These are phyloP conservation scores for Ophiostoma fasciatum DNA, from an alignment of 2,329 filamentous ascomycete genomes.

Conservation along the genomic window DNA sequence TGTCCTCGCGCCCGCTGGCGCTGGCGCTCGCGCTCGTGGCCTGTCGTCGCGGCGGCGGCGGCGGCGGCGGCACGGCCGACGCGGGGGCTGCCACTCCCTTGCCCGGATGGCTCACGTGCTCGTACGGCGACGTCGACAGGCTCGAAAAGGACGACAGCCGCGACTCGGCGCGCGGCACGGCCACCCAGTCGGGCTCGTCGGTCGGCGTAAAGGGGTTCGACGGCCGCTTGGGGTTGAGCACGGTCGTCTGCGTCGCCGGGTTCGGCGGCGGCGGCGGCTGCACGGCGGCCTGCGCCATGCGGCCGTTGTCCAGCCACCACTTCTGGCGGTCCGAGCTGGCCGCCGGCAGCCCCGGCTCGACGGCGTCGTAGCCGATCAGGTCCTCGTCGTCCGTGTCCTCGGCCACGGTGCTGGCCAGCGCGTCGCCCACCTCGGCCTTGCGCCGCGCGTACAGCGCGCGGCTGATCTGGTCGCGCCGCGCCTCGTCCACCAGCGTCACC, in stretches of 20 bases:
- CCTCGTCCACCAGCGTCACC: conserved; percentile 68
- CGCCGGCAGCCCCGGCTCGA: conserved; percentile 61
- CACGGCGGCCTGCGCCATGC: conserved; percentile 60
- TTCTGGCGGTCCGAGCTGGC: conserved; percentile 54
- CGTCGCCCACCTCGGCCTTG: conserved; percentile 49
- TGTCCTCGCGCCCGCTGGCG: conserved; percentile 6
- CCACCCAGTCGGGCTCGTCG: conserved; percentile 75
- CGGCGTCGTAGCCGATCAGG: conserved; percentile 63
- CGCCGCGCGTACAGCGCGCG: conserved; percentile 59
- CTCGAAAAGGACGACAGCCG: conserved; percentile 38
- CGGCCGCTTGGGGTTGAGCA: conserved; percentile 57
- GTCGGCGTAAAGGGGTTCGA: conserved; percentile 69
- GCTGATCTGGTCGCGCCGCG: conserved; percentile 55
- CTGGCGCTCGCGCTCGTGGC: conserved; percentile 1
- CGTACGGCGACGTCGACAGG: conserved; percentile 44
- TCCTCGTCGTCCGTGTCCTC: conserved; percentile 63
- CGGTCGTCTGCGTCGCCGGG: conserved; percentile 33
- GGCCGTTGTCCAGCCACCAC: conserved; percentile 57
- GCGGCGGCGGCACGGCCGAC: conserved; percentile 32
- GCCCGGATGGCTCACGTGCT: conserved; percentile 38
- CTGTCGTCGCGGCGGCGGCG: conserved; percentile 16
- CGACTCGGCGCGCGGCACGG: conserved; percentile 39
- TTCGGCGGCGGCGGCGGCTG: conserved; percentile 41
- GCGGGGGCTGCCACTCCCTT: too few species aligned
- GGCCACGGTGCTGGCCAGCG: conserved; percentile 38